Base-by-base conservation (phyloP, 2,329 filamentous ascomycete genomes). In the Graphiopsis chlorocephala region DNA sequence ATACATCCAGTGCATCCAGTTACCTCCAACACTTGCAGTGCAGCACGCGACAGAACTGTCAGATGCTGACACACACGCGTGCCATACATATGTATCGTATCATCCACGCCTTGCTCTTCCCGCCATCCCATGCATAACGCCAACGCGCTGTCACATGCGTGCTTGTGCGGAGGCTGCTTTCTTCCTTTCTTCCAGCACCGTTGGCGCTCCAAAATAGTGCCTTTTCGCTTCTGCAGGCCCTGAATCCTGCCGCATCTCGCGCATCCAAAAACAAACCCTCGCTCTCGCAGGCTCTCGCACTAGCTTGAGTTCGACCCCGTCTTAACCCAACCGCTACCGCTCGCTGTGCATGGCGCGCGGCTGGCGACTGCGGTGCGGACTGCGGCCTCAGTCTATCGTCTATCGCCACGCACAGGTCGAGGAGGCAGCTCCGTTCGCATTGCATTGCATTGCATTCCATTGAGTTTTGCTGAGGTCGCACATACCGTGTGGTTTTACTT, bases 41-140 rank as follows among this genome's bases (percentile, higher is more conserved):
- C n/a, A n/a, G 25, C 25, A 52, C 26, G 48, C 28, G 28, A 26
- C 48, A 17, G 26, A n/a, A 20, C 15, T 20, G 50, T 53, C 50
- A 53, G 50, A 53, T 29, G 50, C 50, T 53, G 50, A 53, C 50
- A 31, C 48, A 52, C 28, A 31, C 26, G 50, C 50, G 26, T 53
- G 15, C 15, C 48, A 26, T 4, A 12, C 23, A 12, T 31, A n/a
- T n/a, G n/a, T n/a, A n/a, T n/a, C n/a, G n/a, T n/a, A n/a, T n/a
- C n/a, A 11, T 11, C 25, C 12, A n/a, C 29, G 53, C 53, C 31
- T 56, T 38, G 10, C 53, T 56, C 17, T 20, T 35, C 53, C 53
- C 28, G n/a, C 26, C 53, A 10, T 7, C n/a, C 4, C 53, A 56
- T 53, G 50, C 50, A 53, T 53, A 29, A 29, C 31, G 50, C 50